phyloP scores from a whole-genome alignment of 805 yeast species.

The Sungouiella thailandica region DNA sequence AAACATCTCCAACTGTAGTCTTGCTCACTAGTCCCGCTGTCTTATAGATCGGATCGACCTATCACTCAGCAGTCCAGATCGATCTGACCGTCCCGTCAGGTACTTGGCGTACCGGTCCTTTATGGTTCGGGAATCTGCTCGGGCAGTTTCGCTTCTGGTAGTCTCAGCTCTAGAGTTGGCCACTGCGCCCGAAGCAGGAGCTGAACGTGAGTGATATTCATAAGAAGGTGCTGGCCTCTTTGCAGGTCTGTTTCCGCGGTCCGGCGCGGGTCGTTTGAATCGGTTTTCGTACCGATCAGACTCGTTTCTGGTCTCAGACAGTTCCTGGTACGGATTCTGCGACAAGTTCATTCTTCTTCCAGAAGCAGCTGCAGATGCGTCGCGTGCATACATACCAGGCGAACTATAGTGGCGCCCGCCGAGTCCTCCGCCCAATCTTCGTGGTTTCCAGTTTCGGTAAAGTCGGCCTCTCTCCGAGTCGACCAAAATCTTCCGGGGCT shows the following conservation, averaged over 20 bases:
- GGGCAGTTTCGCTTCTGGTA: not conserved
- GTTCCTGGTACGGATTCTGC: conserved; percentile 13
- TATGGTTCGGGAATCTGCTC: conserved; percentile 13
- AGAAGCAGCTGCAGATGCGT: conserved; percentile 35
- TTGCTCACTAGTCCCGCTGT: conserved; percentile 7
- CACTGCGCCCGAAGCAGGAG: not conserved
- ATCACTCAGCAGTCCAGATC: not conserved
- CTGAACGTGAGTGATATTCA: conserved; percentile 1
- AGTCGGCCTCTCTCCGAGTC: conserved; percentile 70
- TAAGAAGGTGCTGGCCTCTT: conserved; percentile 8
- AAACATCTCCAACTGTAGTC: too few relatives aligned
- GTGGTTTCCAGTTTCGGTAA: conserved; percentile 63
- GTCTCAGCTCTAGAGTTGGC: too few relatives aligned
- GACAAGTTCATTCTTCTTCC: conserved; percentile 16
- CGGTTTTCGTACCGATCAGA: conserved; percentile 5
- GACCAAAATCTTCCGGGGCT: conserved; percentile 52
- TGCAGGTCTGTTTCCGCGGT: conserved; percentile 3
- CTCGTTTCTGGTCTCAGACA: not conserved
- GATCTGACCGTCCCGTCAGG: conserved; percentile 5
- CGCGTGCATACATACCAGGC: conserved; percentile 17
- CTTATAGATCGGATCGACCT: conserved; percentile 15
- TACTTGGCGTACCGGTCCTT: conserved; percentile 23
- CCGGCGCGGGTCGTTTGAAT: conserved; percentile 10
- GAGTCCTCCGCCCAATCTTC: conserved; percentile 85
- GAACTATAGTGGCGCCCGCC: conserved; percentile 73